These are phyloP conservation scores for Luvunga scandens DNA, from an alignment of 345 rosid species.

Conservation along the genomic window DNA sequence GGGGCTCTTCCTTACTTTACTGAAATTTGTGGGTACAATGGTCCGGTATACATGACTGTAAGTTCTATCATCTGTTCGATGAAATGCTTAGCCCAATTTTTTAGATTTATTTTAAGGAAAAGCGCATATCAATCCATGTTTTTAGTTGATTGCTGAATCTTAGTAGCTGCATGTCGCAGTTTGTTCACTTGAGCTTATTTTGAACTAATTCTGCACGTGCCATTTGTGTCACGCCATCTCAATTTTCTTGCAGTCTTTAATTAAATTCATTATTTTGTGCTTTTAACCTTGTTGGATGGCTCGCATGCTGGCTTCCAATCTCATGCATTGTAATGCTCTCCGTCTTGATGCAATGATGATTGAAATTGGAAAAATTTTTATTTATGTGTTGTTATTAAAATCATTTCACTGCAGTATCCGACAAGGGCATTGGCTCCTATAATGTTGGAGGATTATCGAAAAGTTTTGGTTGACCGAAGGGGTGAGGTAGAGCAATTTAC, in stretches of 20 bases:
- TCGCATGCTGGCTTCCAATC: not conserved
- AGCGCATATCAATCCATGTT: not conserved
- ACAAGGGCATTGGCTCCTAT: constrained; percentile 91
- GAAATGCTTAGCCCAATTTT: constrained; percentile 20
- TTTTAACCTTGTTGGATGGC: not conserved
- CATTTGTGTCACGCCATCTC: not conserved
- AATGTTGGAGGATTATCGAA: constrained; percentile 90
- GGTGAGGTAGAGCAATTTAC: constrained; percentile 92
- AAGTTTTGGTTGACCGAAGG: constrained; percentile 84
- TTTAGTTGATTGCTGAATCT: not conserved
- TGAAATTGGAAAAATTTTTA: not conserved
- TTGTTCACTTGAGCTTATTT: not conserved
- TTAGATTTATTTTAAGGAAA: no score
- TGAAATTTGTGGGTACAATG: constrained; percentile 82
- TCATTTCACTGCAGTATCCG: constrained; percentile 56
- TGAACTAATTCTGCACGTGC: not conserved
- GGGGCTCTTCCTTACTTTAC: constrained; percentile 97
- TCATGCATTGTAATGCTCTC: not conserved
- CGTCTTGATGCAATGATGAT: not conserved
- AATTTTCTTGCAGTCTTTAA: not conserved
- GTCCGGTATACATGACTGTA: constrained; percentile 97
- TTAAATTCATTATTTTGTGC: not conserved
- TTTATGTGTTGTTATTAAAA: not conserved
- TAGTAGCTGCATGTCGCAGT: not conserved
- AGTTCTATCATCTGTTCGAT: constrained; percentile 33